Percentiles rank a stretch among this genome's conserved stretches.
Conservation (phyloP, 306 rosid genomes). For the Benincasa hispida region DNA sequence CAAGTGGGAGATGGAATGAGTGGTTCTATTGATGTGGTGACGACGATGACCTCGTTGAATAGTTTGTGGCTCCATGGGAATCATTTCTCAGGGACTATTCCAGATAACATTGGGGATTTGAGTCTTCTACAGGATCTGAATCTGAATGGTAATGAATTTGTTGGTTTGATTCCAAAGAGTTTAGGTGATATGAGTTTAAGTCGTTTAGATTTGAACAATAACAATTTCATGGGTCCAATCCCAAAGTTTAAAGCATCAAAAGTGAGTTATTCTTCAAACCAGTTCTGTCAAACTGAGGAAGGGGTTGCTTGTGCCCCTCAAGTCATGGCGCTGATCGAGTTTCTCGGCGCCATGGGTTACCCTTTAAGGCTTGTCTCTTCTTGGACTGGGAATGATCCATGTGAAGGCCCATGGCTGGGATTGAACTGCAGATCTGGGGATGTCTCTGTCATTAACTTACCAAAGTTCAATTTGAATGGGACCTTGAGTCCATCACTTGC, state of each 20-base stretch:
- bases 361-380: slow-evolving; percentile 44
- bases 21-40: slow-evolving; percentile 51
- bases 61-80: slow-evolving; percentile 91
- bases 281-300: slow-evolving; percentile 37
- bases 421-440: slow-evolving; percentile 38
- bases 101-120: slow-evolving; percentile 52
- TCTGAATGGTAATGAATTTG: slow-evolving; percentile 65
- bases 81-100: slow-evolving; percentile 56
- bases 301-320: slow-evolving; percentile 54
- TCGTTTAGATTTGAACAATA: slow-evolving; percentile 57
- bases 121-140: slow-evolving; percentile 51
- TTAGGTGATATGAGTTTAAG: slow-evolving; percentile 42
- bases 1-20: slow-evolving; percentile 39
- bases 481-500: slow-evolving; percentile 74
- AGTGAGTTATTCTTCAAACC: slow-evolving; percentile 14
- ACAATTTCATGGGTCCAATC: slow-evolving; percentile 73
- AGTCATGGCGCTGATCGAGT: slow-evolving; percentile 59
- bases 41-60: slow-evolving; percentile 47
- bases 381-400: slow-evolving; percentile 74
- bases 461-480: slow-evolving; percentile 45
- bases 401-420: slow-evolving; percentile 60
- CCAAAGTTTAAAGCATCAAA: slow-evolving; percentile 50
- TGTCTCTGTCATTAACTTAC: slow-evolving; percentile 59
- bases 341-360: slow-evolving; percentile 51
- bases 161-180: slow-evolving; percentile 59